Conservation (phyloP, 148 eudicot genomes). For the Beta vulgaris region DNA sequence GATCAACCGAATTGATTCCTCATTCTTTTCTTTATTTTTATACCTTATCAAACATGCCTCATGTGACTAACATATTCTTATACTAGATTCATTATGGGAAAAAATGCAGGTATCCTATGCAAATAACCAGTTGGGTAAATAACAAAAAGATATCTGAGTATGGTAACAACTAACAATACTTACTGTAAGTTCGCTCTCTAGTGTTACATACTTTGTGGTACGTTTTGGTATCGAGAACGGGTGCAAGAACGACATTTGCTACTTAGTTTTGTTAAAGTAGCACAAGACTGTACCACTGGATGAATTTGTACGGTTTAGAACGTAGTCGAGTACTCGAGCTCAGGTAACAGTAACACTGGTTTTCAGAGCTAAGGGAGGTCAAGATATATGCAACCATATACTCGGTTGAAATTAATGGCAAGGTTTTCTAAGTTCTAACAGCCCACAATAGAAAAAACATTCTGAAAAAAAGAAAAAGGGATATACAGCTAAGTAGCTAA, state of each 20-base stretch:
- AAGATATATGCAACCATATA: neutral
- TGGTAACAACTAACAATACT: neutral
- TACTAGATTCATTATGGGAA: neutral
- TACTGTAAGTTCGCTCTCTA: too few species aligned
- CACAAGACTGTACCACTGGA: too few species aligned
- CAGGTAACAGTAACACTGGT: too few species aligned
- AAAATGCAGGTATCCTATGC: slow-evolving; percentile 30
- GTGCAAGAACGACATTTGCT: too few species aligned
- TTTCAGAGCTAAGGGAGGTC: neutral
- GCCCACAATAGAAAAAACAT: too few species aligned
- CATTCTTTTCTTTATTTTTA: neutral
- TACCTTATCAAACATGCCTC: slow-evolving; percentile 14
- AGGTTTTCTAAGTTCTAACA: too few species aligned
- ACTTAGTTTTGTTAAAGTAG: too few species aligned
- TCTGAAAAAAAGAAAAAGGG: neutral
- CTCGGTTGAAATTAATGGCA: neutral
- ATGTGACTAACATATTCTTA: slow-evolving; percentile 17
- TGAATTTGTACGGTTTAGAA: too few species aligned
- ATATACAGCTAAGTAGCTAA: neutral
- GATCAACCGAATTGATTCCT: slow-evolving; percentile 21
- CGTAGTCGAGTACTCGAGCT: too few species aligned
- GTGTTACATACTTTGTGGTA: too few species aligned
- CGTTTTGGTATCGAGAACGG: too few species aligned
- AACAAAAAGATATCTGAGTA: neutral
- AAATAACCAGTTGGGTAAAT: neutral